These are phyloP conservation scores for Stemphylium lycopersici DNA, from an alignment of 2,329 filamentous ascomycete genomes.

Conservation along the genomic window DNA sequence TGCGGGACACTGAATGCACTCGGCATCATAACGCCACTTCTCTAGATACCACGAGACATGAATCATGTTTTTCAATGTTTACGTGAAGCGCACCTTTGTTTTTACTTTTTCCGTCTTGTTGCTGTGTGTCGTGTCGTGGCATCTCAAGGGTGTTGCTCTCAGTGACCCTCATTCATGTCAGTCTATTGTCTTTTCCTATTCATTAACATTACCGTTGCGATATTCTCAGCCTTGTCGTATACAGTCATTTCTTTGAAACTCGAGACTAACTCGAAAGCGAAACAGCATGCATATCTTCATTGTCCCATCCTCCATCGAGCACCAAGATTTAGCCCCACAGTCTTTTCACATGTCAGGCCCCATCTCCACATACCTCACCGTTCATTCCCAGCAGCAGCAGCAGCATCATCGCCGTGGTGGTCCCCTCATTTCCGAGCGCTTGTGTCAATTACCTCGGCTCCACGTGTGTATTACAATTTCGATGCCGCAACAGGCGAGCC, in stretches of 20 bases:
- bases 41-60: constrained; percentile 50
- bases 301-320: no score
- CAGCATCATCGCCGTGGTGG: neutral
- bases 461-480: constrained; percentile 16
- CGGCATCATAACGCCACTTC: constrained; percentile 45
- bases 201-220: no score
- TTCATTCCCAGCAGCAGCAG: neutral
- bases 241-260: no score
- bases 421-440: neutral
- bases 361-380: no score
- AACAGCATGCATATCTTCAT: no score
- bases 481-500: constrained; percentile 19
- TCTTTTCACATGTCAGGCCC: no score
- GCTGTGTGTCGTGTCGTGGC: neutral
- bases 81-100: constrained; percentile 24
- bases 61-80: constrained; percentile 43
- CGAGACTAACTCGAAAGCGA: no score
- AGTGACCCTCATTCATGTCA: no score
- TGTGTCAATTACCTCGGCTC: constrained; percentile 14
- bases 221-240: no score
- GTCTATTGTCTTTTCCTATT: no score
- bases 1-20: constrained; percentile 46
- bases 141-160: neutral
- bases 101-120: neutral
- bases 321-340: no score